A percentile compares a stretch with the other conserved stretches of the same genome.
Conservation (phyloP, 805 yeast genomes). For the Metahyphopichia silvanorum region DNA sequence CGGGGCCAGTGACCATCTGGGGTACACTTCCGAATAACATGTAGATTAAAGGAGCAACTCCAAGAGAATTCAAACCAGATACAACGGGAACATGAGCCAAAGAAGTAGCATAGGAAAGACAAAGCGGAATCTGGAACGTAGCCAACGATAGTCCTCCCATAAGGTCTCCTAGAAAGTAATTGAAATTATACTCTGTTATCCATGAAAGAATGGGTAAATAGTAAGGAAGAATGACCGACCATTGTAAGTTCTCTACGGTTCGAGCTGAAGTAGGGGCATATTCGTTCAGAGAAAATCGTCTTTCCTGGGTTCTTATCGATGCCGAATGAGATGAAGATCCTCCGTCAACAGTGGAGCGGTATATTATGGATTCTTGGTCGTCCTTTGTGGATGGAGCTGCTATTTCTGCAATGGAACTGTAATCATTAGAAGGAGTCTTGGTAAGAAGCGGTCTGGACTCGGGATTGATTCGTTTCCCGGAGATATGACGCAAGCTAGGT, state of each 20-base stretch:
- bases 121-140: conserved; percentile 86
- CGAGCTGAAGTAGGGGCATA: conserved; percentile 20
- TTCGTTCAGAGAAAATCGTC: conserved; percentile 6
- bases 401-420: neutral
- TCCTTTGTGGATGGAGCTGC: neutral
- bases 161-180: conserved; percentile 56
- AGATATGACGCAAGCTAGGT: conserved; percentile 23
- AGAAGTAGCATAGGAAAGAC: conserved; percentile 43
- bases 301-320: neutral
- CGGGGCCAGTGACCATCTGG: conserved; percentile 47
- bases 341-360: neutral
- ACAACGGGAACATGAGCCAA: conserved; percentile 42
- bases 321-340: neutral
- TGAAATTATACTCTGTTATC: conserved; percentile 49
- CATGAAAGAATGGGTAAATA: conserved; percentile 68
- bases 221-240: conserved; percentile 47
- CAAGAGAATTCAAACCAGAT: conserved; percentile 37
- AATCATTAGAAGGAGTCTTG: neutral
- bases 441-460: conserved; percentile 2
- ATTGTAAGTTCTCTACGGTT: conserved; percentile 17
- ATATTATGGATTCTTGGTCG: neutral
- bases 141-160: conserved; percentile 86
- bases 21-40: conserved; percentile 43
- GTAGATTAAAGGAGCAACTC: conserved; percentile 38
- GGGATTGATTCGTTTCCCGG: conserved; percentile 18